Evolutionary conservation across 129 eudicot species (phyloP), one percentile per base, ranked within the genome.

Genomic region (Silybum marianum): DNA sequence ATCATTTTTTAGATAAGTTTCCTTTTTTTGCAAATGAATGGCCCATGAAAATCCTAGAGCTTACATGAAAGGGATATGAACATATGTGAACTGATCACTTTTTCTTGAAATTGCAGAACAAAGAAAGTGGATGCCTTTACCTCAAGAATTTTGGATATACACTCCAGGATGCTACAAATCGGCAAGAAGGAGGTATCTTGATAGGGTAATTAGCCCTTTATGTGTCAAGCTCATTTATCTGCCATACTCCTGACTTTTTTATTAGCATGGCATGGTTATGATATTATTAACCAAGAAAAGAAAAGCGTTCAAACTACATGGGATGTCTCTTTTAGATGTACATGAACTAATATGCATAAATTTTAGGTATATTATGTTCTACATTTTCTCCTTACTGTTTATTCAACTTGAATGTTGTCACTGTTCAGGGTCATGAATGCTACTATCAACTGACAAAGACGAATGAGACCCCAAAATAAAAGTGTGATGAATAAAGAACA

Each of bases 51-150:
- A n/a, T 6, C 18, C 79, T 75, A 26, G 21, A 3, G 16, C 1
- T 1, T 12, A 36, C 22, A 32, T 42, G 11, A 4, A 60, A 60
- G 72, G 67, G 72, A 58, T 76, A 51, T 21, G 65, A 84, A 65
- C 65, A 40, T 42, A 42, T 18, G 11, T 19, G 63, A 78, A 42
- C 19, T 83, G 78, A 44, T 70, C 54, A 14, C 63, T 77, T 71
- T 23, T 13, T 75, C 72, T 77, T 83, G 48, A 14, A 80, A 74
- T 62, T 87, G 71, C 89, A 93, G 99, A 85, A 95, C 99, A 23
- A 95, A 87, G 86, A 90, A 91, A 78, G 99, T 83, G 78, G 99
- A 95, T 70, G 85, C 82, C 78, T 95, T 95, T 79, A 95, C 99
- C 60, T 89, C 93, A 39, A 91, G 98, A 75, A 90, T 95, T 25